Conservation (phyloP, 225 moss, liverwort and hornwort genomes). For the Straminergon stramineum region DNA sequence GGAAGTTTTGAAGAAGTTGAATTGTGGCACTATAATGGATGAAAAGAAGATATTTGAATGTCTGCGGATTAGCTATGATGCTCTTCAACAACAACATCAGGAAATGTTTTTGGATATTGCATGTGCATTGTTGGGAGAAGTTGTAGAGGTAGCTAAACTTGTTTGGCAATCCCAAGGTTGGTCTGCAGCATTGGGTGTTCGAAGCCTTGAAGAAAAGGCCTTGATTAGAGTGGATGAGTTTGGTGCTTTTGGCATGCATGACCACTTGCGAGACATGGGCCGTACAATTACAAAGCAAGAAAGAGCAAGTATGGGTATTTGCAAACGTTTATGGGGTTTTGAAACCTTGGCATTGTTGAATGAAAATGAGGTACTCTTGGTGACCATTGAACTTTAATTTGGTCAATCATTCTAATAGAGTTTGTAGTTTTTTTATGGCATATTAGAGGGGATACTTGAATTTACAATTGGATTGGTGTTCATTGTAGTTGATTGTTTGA, state of each 20-base stretch:
- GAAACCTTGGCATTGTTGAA: no score
- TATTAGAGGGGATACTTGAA: no score
- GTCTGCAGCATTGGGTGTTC: neutral
- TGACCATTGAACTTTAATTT: neutral
- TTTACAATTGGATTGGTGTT: no score
- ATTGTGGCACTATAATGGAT: neutral
- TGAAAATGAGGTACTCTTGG: neutral
- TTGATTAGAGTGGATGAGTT: neutral
- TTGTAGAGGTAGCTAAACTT: neutral
- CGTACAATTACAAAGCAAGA: neutral
- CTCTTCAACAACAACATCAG: neutral
- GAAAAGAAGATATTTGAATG: neutral
- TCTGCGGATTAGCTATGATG: neutral
- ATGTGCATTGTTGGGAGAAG: neutral
- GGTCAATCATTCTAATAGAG: neutral
- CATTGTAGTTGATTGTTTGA: no score
- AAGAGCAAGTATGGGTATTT: neutral
- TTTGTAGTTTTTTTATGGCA: neutral
- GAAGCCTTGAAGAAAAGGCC: neutral
- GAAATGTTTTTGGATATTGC: neutral
- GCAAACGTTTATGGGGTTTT: no score
- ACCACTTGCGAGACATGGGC: neutral
- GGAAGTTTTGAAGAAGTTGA: neutral
- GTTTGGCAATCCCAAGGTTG: neutral
- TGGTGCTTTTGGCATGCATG: neutral